Conservation (phyloP, 2,329 filamentous ascomycete genomes). For the Botrytis fabae region DNA sequence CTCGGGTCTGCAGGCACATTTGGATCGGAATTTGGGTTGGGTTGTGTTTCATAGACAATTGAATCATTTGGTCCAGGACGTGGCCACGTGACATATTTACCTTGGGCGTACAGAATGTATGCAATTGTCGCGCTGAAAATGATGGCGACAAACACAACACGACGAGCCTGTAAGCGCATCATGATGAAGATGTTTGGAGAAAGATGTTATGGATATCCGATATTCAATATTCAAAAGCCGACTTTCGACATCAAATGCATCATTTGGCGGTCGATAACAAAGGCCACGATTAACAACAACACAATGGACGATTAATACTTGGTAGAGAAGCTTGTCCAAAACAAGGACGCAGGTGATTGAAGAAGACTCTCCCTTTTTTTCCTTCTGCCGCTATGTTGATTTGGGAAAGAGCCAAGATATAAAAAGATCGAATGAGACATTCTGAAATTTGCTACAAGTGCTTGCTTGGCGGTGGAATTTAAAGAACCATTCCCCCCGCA, state of each 20-base stretch:
- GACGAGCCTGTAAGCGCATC: slow-evolving; percentile 9
- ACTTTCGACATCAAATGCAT: not conserved
- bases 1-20: not conserved
- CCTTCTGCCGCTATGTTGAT: not conserved
- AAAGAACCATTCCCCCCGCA: not conserved
- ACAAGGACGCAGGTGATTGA: not conserved
- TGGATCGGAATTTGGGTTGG: not conserved
- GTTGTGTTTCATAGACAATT: not conserved
- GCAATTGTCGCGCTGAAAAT: slow-evolving; percentile 1
- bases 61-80: not conserved
- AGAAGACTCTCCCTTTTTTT: not conserved
- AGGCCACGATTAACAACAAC: slow-evolving; percentile 2
- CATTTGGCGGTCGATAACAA: not conserved
- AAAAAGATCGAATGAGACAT: not conserved
- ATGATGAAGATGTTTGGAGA: not conserved
- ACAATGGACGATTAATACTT: not conserved
- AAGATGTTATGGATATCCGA: not conserved
- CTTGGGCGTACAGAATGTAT: not conserved
- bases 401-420: not conserved
- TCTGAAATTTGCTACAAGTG: not conserved
- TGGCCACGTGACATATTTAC: slow-evolving; percentile 4
- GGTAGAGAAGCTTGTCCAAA: not conserved
- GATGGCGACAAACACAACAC: not conserved
- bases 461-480: not conserved
- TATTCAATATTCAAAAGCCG: not conserved